A percentile compares a stretch with the other conserved stretches of the same genome.
Conservation (phyloP, 2,329 filamentous ascomycete species). For the Aspergillus proliferans region DNA sequence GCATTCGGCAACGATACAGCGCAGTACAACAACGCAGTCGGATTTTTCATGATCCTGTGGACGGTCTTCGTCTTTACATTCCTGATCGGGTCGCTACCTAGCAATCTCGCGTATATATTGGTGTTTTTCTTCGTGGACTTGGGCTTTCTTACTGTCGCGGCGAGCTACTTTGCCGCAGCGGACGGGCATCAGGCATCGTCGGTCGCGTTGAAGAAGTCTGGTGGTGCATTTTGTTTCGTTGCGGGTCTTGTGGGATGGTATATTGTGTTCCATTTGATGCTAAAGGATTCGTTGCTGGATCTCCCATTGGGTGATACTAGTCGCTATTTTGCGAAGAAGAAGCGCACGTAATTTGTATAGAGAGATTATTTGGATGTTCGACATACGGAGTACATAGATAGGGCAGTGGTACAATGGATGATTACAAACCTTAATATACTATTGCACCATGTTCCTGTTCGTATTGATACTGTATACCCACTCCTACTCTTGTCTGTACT, state of each 20-base stretch:
- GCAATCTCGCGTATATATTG: conserved; percentile 43
- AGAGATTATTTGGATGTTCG: too few species aligned
- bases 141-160: conserved; percentile 39
- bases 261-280: conserved; percentile 39
- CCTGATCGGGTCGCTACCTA: conserved; percentile 40
- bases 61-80: conserved; percentile 44
- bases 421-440: too few species aligned
- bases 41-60: conserved; percentile 47
- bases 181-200: conserved; percentile 34
- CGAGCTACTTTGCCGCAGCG: conserved; percentile 42
- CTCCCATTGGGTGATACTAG: conserved; percentile 41
- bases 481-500: too few species aligned
- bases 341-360: conserved; percentile 4
- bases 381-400: too few species aligned
- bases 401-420: too few species aligned
- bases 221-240: conserved; percentile 43
- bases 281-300: conserved; percentile 33
- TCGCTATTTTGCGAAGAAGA: conserved; percentile 32
- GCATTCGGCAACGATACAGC: conserved; percentile 39
- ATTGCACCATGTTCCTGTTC: too few species aligned
- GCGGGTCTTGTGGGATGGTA: conserved; percentile 44
- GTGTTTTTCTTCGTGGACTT: conserved; percentile 46
- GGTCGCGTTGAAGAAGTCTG: conserved; percentile 38
- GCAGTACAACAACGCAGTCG: conserved; percentile 46
- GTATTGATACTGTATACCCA: too few species aligned